Conservation (phyloP, 352 stramenopile genomes). For the Phytophthora kernoviae region DNA sequence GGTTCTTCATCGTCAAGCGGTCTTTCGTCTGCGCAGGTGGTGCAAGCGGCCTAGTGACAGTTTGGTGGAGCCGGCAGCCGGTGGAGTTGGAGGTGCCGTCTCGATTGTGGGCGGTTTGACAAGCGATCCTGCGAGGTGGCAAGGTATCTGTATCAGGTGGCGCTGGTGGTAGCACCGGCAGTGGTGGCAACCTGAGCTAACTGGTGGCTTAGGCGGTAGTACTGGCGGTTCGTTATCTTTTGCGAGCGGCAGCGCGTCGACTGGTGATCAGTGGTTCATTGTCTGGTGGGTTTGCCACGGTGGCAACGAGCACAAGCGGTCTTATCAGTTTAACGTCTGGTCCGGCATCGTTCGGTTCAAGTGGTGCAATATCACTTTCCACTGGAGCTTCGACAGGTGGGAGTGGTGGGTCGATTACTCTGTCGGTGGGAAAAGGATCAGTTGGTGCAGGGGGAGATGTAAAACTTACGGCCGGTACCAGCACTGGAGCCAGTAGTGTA, state of each 20-base stretch:
- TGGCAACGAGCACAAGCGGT: conserved; percentile 20
- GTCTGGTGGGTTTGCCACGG: conserved; percentile 2
- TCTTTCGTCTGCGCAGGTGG: conserved; percentile 5
- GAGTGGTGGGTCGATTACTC: conserved; percentile 44
- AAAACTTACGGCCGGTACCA: conserved; percentile 42
- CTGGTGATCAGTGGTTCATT: conserved; percentile 21
- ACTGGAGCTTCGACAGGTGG: conserved; percentile 54
- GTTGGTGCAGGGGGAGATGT: conserved; percentile 48
- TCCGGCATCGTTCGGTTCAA: conserved; percentile 27
- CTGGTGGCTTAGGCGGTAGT: conserved; percentile 17
- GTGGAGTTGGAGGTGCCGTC: conserved; percentile 19
- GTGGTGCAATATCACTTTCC: conserved; percentile 23
- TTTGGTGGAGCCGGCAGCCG: neutral
- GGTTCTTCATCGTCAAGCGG: too few relatives aligned
- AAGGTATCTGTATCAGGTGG: conserved; percentile 11
- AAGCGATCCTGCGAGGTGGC: neutral
- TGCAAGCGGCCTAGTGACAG: conserved; percentile 5
- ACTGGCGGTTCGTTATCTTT: conserved; percentile 23
- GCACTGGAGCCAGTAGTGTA: conserved; percentile 28
- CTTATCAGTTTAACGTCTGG: conserved; percentile 20
- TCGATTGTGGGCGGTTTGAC: conserved; percentile 14
- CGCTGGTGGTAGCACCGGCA: conserved; percentile 3
- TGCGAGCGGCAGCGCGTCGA: conserved; percentile 22
- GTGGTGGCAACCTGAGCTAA: conserved; percentile 2
- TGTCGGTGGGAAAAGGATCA: conserved; percentile 52